phyloP scores from a whole-genome alignment of 345 rosid genomes.

The Garcia nutans region DNA sequence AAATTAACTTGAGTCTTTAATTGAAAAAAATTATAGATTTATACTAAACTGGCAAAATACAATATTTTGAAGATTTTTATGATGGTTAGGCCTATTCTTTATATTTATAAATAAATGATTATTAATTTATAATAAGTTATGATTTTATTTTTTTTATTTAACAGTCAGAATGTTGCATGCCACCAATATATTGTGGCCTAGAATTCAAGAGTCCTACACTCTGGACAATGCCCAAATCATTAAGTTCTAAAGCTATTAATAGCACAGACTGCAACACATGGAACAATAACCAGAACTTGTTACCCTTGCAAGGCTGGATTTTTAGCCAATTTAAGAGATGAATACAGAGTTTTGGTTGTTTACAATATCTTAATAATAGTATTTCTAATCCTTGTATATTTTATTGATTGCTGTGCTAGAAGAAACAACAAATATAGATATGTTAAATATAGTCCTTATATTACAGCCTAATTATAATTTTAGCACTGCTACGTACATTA shows the following conservation, averaged over 20 bases:
- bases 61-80: too few relatives aligned
- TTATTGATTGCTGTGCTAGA: constrained; percentile 20
- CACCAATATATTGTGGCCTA: constrained; percentile 36
- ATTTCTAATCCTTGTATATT: constrained; percentile 20
- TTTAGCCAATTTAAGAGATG: constrained; percentile 32
- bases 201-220: constrained; percentile 21
- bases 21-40: too few relatives aligned
- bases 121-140: neutral
- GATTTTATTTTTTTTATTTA: neutral
- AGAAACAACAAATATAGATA: constrained; percentile 14
- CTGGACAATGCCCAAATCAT: constrained; percentile 9
- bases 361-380: constrained; percentile 17
- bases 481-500: neutral
- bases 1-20: too few relatives aligned
- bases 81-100: too few relatives aligned
- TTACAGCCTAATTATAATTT: neutral
- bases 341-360: constrained; percentile 27
- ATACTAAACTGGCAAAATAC: too few relatives aligned
- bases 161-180: constrained; percentile 48
- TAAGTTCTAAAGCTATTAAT: neutral
- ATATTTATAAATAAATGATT: too few relatives aligned
- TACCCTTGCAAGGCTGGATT: constrained; percentile 47
- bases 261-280: constrained; percentile 35
- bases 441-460: neutral
- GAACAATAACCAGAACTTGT: constrained; percentile 32